Evolutionary conservation across 2,329 filamentous ascomycete genomes (phyloP).

Genomic region (Stachybotrys elegans): DNA sequence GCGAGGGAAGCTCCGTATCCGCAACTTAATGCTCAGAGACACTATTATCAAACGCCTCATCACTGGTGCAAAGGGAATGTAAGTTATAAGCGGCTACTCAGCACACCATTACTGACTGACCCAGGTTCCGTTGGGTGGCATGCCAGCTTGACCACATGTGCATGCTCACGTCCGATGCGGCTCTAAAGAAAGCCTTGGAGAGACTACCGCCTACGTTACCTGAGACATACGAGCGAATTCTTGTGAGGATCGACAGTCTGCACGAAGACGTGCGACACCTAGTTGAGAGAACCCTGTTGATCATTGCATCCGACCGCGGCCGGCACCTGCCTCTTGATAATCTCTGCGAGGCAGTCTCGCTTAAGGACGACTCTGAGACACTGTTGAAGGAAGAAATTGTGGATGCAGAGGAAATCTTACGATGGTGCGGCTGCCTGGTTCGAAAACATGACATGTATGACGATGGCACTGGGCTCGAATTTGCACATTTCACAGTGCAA

Average conservation of each 20-base stretch:
- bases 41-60: constrained; percentile 7
- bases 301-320: not conserved
- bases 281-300: constrained; percentile 7
- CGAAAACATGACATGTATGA: constrained; percentile 4
- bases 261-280: not conserved
- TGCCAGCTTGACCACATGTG: constrained; percentile 15
- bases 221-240: constrained; percentile 9
- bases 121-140: constrained; percentile 15
- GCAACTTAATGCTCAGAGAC: constrained; percentile 2
- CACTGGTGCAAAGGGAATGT: constrained; percentile 10
- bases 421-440: constrained; percentile 9
- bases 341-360: constrained; percentile 3
- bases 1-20: not conserved
- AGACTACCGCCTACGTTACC: constrained; percentile 4
- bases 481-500: constrained; percentile 12
- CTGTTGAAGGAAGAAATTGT: constrained; percentile 1
- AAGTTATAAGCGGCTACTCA: not conserved
- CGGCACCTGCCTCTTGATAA: rapidly evolving
- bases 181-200: constrained; percentile 6
- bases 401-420: constrained; percentile 3
- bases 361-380: rapidly evolving
- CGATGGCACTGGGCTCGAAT: constrained; percentile 6
- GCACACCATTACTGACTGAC: not conserved
- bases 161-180: constrained; percentile 6
- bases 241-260: not conserved